Conservation (phyloP, 1,139 yeast genomes). For the Yueomyces sp. region DNA sequence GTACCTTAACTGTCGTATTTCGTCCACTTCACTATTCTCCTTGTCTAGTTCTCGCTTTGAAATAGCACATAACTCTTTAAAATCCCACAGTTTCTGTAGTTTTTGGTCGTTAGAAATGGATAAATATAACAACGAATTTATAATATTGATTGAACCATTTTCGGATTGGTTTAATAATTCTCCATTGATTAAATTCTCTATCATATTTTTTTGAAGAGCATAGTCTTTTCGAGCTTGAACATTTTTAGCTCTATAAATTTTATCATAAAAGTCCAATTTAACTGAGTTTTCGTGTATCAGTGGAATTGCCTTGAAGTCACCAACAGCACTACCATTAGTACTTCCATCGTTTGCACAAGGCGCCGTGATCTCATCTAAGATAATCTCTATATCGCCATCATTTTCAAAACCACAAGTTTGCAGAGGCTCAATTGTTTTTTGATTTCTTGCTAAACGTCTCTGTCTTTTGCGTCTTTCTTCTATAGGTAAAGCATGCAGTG, state of each 20-base stretch:
- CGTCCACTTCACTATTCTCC: slow-evolving; percentile 14
- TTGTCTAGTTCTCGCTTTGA: slow-evolving; percentile 20
- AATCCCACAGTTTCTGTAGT: slow-evolving; percentile 22
- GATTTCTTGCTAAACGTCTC: slow-evolving; percentile 40
- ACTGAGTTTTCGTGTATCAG: slow-evolving; percentile 58
- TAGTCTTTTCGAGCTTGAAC: slow-evolving; percentile 13
- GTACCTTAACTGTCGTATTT: slow-evolving; percentile 39
- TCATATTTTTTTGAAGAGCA: slow-evolving; percentile 15
- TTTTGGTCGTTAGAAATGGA: slow-evolving; percentile 8
- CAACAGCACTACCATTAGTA: slow-evolving; percentile 29
- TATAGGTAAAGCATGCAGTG: slow-evolving; percentile 55
- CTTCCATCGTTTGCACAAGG: slow-evolving; percentile 25
- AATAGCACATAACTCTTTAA: slow-evolving; percentile 28
- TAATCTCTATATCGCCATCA: slow-evolving; percentile 54
- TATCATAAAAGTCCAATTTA: slow-evolving; percentile 59
- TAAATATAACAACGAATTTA: slow-evolving; percentile 16
- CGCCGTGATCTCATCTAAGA: slow-evolving; percentile 35
- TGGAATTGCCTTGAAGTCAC: slow-evolving; percentile 15
- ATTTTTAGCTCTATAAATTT: slow-evolving; percentile 24
- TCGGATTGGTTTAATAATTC: slow-evolving; percentile 1
- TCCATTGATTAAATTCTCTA: slow-evolving; percentile 15
- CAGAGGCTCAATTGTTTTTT: slow-evolving; percentile 38
- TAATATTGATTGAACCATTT: slow-evolving; percentile 5
- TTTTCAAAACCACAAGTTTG: slow-evolving; percentile 51
- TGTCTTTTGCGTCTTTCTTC: slow-evolving; percentile 4